Percentiles rank a stretch among this genome's conserved stretches.
Conservation (phyloP, 441 rosid species). For the Macaranga tanarius region DNA sequence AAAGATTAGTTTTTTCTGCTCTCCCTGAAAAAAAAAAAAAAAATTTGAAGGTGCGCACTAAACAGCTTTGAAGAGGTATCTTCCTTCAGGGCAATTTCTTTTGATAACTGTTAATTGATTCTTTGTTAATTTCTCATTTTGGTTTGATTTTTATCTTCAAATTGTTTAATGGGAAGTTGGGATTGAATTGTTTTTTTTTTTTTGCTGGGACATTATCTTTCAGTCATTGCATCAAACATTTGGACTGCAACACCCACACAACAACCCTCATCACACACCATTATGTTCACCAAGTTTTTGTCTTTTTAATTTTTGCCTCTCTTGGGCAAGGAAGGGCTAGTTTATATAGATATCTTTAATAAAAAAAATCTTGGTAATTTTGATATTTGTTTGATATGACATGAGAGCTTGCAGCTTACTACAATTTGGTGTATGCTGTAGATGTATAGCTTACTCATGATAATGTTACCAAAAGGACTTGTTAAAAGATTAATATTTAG, state of each 20-base stretch:
- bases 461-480: neutral
- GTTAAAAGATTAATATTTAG: neutral
- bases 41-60: too few relatives aligned
- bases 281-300: too few relatives aligned
- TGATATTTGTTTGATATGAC: neutral
- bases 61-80: too few relatives aligned
- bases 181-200: neutral
- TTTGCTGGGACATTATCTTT: too few relatives aligned
- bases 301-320: too few relatives aligned
- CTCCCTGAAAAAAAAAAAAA: too few relatives aligned
- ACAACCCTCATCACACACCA: neutral
- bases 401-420: neutral
- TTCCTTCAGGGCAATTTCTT: neutral
- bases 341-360: too few relatives aligned
- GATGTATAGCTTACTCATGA: neutral
- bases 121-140: neutral
- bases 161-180: neutral
- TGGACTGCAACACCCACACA: neutral
- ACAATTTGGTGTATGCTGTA: neutral
- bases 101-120: too few relatives aligned
- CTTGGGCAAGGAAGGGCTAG: too few relatives aligned
- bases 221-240: slow-evolving; percentile 9
- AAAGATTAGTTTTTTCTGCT: too few relatives aligned
- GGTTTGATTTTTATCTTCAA: neutral
- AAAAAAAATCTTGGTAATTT: too few relatives aligned